Conservation (phyloP, 1,139 yeast species). For the Dujonia santamariae region DNA sequence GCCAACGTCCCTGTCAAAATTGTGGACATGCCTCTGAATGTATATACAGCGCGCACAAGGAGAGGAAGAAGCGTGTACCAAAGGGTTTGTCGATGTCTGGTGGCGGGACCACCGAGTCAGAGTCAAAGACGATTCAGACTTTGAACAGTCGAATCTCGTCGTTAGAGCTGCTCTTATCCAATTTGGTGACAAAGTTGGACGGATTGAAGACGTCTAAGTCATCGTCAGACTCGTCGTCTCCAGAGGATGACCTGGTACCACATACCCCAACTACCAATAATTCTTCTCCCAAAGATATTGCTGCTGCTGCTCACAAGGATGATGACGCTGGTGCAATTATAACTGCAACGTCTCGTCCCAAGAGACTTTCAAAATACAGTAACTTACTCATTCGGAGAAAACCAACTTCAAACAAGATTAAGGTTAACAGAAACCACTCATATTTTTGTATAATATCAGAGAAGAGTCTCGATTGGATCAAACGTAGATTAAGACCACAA, state of each 20-base stretch:
- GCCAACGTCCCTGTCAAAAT: slow-evolving; percentile 19
- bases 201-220: neutral
- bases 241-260: neutral
- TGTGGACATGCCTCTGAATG: slow-evolving; percentile 16
- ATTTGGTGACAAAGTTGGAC: slow-evolving; percentile 6
- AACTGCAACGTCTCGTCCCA: neutral
- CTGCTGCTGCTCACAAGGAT: neutral
- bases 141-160: slow-evolving; percentile 13
- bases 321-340: neutral
- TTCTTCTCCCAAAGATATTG: neutral
- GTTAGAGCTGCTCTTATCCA: slow-evolving; percentile 11
- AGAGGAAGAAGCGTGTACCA: slow-evolving; percentile 13
- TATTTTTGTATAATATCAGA: slow-evolving; percentile 16
- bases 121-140: slow-evolving; percentile 1
- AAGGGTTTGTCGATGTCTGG: slow-evolving; percentile 4
- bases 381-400: neutral
- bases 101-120: slow-evolving; percentile 1
- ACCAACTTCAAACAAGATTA: neutral
- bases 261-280: neutral
- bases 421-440: neutral
- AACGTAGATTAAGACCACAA: slow-evolving; percentile 8
- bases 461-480: slow-evolving; percentile 16
- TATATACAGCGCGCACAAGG: slow-evolving; percentile 16
- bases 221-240: neutral
- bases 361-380: slow-evolving; percentile 1